Base-by-base conservation (phyloP, 305 asterid genomes). In the Fraxinus velutina region DNA sequence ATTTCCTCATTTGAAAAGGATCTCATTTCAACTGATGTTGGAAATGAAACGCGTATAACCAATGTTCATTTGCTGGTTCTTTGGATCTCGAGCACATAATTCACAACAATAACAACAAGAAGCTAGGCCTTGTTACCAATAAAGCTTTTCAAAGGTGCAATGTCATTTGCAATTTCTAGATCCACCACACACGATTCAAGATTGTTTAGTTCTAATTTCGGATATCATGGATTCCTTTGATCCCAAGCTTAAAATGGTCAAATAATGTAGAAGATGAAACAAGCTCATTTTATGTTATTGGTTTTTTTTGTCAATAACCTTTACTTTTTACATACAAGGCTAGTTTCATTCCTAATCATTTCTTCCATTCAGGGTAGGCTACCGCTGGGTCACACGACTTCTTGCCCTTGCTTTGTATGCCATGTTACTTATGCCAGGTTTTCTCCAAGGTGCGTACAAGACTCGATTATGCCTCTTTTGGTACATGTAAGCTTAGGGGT, bases 391-490 rank as follows among this genome's bases (percentile, higher is more conserved):
- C 83, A 88, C 93, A 9, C 90, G 92, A 86, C 88, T 94, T 86
- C 88, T 96, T 76, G 96, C 94, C 39, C 98, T 96, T 82, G 89
- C 85, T 57, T 81, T 92, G 74, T 96, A 94, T 89, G 97, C 99
- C 60, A 89, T 91, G 90, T 82, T 96, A 62, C 98, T 96, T 74
- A 88, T 96, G 97, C 99, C 99, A 78, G 99, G 99, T 66, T 93
- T 96, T 90, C 92, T 94, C 82, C 98, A 91, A 89, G 98, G 99
- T 93, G 85, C 78, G 78, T 84, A 30, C 80, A 29, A 42, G 55
- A 74, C 76, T 42, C 29, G 52, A 44, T 4, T 73, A 77, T 21
- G 42, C 42, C 84, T 83, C 82, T 79, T 75, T 79, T 68, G 52
- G 47, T 78, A 50, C 71, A n/a, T 39, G 72, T 30, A 75, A 55